Evolutionary conservation across 1,139 yeast species (phyloP).

Genomic region (Eremothecium gossypii): DNA sequence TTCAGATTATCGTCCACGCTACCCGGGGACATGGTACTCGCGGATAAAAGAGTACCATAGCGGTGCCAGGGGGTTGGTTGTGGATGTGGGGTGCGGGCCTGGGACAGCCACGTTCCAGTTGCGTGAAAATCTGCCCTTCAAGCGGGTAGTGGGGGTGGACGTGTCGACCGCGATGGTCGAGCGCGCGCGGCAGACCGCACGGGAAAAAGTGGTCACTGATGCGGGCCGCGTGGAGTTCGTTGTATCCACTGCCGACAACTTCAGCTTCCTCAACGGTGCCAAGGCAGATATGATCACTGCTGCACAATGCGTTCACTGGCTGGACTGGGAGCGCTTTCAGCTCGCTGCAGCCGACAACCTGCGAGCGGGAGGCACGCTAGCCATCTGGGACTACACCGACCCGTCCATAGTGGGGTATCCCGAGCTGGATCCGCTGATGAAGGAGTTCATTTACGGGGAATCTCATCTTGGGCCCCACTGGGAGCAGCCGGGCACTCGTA

Average conservation of each 20-base stretch:
- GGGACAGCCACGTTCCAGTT: constrained; percentile 65
- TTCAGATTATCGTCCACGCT: constrained; percentile 55
- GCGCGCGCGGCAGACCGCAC: constrained; percentile 32
- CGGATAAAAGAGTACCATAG: constrained; percentile 36
- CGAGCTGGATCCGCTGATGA: constrained; percentile 32
- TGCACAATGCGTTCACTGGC: constrained; percentile 80
- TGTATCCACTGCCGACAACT: constrained; percentile 20
- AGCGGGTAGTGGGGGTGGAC: constrained; percentile 56
- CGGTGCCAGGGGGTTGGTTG: constrained; percentile 31
- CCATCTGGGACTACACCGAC: constrained; percentile 75
- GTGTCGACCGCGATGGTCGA: constrained; percentile 56
- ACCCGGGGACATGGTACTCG: constrained; percentile 47
- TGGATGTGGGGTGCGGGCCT: constrained; percentile 82
- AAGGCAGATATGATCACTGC: constrained; percentile 49
- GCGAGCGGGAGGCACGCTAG: constrained; percentile 53
- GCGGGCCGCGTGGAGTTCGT: constrained; percentile 9
- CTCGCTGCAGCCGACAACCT: constrained; percentile 41
- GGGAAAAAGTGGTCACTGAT: background rate
- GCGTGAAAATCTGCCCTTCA: constrained; percentile 27
- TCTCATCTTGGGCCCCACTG: constrained; percentile 59
- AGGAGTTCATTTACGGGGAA: constrained; percentile 32
- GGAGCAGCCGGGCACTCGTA: constrained; percentile 63
- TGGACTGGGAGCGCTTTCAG: constrained; percentile 47
- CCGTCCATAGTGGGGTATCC: constrained; percentile 41
- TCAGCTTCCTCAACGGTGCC: constrained; percentile 26